Conservation (phyloP, 2,329 filamentous ascomycete genomes). For the Colletotrichum sp. region DNA sequence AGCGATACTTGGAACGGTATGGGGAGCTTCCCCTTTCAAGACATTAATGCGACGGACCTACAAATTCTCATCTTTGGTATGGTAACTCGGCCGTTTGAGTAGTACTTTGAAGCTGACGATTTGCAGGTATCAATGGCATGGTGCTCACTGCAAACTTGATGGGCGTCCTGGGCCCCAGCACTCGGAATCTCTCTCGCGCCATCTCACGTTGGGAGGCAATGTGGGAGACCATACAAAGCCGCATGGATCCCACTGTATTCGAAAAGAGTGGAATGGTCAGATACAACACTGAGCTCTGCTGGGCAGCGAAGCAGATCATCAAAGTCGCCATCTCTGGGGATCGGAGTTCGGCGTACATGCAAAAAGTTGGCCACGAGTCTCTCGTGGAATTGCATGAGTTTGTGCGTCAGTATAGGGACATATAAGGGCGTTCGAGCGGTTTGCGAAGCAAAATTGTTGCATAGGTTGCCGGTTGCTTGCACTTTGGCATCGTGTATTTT, state of each 20-base stretch:
- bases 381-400: slow-evolving; percentile 13
- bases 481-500: not conserved
- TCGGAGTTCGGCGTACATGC: slow-evolving; percentile 13
- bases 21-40: slow-evolving; percentile 10
- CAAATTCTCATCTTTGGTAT: slow-evolving; percentile 15
- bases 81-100: fast-evolving
- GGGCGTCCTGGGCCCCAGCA: slow-evolving; percentile 10
- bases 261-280: slow-evolving; percentile 1
- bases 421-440: not conserved
- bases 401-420: slow-evolving; percentile 7
- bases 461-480: not conserved
- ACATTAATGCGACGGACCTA: slow-evolving; percentile 12
- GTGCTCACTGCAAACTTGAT: slow-evolving; percentile 19
- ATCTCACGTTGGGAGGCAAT: slow-evolving; percentile 25
- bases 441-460: not conserved
- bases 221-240: slow-evolving; percentile 11
- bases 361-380: slow-evolving; percentile 13
- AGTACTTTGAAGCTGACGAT: not conserved
- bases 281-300: slow-evolving; percentile 20
- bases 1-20: slow-evolving; percentile 18
- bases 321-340: slow-evolving; percentile 12
- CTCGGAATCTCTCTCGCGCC: slow-evolving; percentile 18
- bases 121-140: slow-evolving; percentile 11
- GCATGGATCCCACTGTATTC: not conserved
- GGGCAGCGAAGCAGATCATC: slow-evolving; percentile 1